Evolutionary conservation across 2,329 filamentous ascomycete species (phyloP).

Genomic region (Diaporthe australafricana): DNA sequence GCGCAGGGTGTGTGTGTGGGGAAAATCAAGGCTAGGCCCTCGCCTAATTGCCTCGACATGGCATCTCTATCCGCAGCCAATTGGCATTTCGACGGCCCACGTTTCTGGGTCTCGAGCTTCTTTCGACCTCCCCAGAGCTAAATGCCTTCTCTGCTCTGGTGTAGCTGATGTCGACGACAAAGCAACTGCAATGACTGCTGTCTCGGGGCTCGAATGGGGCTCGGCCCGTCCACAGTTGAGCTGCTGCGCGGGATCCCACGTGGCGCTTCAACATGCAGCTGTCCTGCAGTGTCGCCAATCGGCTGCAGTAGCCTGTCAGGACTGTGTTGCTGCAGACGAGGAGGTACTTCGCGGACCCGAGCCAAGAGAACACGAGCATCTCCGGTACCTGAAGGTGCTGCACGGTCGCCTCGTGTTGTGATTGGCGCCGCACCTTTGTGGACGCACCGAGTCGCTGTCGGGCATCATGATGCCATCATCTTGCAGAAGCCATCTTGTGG

Average conservation of each 20-base stretch:
- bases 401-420: constrained; percentile 1
- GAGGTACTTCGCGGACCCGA: not conserved
- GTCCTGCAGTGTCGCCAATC: constrained; percentile 23
- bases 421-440: not conserved
- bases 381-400: not conserved
- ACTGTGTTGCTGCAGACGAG: constrained; percentile 5
- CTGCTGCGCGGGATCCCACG: not conserved
- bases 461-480: constrained; percentile 9
- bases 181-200: not conserved
- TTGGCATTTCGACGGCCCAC: constrained; percentile 10
- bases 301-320: constrained; percentile 19
- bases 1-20: constrained; percentile 13
- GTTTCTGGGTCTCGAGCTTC: constrained; percentile 17
- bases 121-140: constrained; percentile 2
- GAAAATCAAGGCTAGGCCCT: constrained; percentile 26
- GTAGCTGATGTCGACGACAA: not conserved
- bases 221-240: not conserved
- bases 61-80: constrained; percentile 27
- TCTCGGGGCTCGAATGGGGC: not conserved
- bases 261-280: constrained; percentile 20
- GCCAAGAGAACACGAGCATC: not conserved
- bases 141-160: not conserved
- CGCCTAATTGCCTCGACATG: constrained; percentile 14
- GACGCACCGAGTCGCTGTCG: not conserved
- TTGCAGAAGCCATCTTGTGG: not conserved